These are phyloP conservation scores for Turnera subulata DNA, from an alignment of 345 rosid species.

Conservation along the genomic window DNA sequence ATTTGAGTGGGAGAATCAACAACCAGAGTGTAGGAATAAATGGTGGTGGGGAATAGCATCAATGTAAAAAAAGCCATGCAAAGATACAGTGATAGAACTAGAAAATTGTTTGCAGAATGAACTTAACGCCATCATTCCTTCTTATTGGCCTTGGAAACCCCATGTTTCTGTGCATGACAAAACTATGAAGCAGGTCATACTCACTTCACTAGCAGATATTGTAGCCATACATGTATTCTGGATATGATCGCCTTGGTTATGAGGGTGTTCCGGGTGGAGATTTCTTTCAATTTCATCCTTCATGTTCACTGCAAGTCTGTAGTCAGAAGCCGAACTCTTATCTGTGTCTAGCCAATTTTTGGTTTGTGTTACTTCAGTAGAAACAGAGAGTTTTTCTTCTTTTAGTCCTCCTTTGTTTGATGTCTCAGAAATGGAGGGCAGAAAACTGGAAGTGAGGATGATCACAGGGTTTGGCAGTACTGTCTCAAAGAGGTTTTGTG, in stretches of 20 bases:
- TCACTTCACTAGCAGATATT: constrained; percentile 74
- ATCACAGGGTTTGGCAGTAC: constrained; percentile 56
- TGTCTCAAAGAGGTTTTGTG: constrained; percentile 66
- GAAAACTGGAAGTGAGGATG: constrained; percentile 49
- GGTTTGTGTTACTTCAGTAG: constrained; percentile 84
- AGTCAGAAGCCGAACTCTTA: constrained; percentile 75
- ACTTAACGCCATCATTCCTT: constrained; percentile 51
- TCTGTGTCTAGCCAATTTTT: constrained; percentile 54
- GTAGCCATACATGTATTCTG: constrained; percentile 85
- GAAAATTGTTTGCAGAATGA: constrained; percentile 63
- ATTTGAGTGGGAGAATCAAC: constrained; percentile 66
- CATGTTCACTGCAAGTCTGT: constrained; percentile 74
- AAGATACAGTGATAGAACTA: constrained; percentile 67
- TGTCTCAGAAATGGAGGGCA: constrained; percentile 40
- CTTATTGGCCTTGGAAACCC: constrained; percentile 70
- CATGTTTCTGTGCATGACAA: constrained; percentile 39
- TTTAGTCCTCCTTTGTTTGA: constrained; percentile 72
- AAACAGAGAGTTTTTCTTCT: constrained; percentile 51
- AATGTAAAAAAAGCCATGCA: constrained; percentile 92
- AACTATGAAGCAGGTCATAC: constrained; percentile 53
- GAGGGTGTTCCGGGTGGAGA: constrained; percentile 77
- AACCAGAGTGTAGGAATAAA: constrained; percentile 43
- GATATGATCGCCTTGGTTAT: constrained; percentile 79
- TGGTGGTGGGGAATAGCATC: constrained; percentile 95
- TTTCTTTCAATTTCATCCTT: constrained; percentile 74